phyloP scores from a whole-genome alignment of 352 stramenopile genomes.

The Globisporangium polare region DNA sequence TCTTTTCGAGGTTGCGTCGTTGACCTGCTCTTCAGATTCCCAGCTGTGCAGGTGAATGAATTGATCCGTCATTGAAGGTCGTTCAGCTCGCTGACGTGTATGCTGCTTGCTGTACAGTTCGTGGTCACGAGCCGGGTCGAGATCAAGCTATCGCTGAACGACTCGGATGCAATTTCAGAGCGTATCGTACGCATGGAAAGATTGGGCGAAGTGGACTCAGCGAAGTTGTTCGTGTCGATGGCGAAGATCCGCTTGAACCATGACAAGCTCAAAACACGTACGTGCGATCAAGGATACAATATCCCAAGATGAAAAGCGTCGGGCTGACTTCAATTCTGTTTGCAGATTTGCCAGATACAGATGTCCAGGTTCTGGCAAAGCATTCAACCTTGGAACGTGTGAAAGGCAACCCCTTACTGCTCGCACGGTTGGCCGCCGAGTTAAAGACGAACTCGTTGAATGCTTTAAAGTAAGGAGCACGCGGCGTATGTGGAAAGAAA shows the following conservation, averaged over 20 bases:
- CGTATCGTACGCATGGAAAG: slow-evolving; percentile 31
- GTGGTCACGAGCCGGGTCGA: slow-evolving; percentile 32
- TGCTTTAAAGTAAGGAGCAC: slow-evolving; percentile 16
- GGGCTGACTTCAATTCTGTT: slow-evolving; percentile 2
- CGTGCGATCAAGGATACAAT: slow-evolving; percentile 9
- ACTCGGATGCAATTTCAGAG: slow-evolving; percentile 14
- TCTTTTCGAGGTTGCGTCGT: slow-evolving; percentile 42
- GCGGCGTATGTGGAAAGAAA: not conserved
- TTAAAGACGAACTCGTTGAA: slow-evolving; percentile 16
- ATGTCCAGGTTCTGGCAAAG: slow-evolving; percentile 17
- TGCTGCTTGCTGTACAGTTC: slow-evolving; percentile 19
- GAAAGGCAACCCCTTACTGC: slow-evolving; percentile 29
- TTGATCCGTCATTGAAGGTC: not conserved
- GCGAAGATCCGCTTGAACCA: slow-evolving; percentile 32
- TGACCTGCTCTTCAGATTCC: slow-evolving; percentile 31
- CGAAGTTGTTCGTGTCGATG: slow-evolving; percentile 45
- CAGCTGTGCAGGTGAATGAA: slow-evolving; percentile 39
- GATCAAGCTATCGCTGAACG: slow-evolving; percentile 18
- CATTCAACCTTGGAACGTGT: slow-evolving; percentile 26
- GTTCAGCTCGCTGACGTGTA: not conserved
- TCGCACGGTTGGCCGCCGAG: slow-evolving; percentile 16
- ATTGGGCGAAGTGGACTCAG: slow-evolving; percentile 35
- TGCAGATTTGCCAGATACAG: slow-evolving; percentile 20
- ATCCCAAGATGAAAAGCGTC: not conserved
- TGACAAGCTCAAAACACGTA: slow-evolving; percentile 37